These are phyloP conservation scores for Metschnikowia koreensis DNA, from an alignment of 805 yeast genomes.

Conservation along the genomic window DNA sequence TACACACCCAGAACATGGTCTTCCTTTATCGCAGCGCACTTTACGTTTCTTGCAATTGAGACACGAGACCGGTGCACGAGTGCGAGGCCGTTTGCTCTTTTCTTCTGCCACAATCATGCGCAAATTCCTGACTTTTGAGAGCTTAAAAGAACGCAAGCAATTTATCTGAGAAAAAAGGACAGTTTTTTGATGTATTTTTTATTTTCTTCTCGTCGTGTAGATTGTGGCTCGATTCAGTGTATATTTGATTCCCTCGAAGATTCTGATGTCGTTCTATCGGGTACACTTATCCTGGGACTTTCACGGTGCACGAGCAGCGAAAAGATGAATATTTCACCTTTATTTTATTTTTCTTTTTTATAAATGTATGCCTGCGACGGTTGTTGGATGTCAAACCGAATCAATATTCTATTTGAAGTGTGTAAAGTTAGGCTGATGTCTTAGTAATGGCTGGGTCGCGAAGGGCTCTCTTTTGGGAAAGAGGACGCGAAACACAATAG, in stretches of 20 bases:
- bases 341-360: too few relatives aligned
- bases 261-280: too few relatives aligned
- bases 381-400: background rate
- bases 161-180: background rate
- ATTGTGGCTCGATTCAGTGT: too few relatives aligned
- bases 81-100: constrained; percentile 20
- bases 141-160: too few relatives aligned
- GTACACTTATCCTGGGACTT: too few relatives aligned
- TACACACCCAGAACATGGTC: constrained; percentile 44
- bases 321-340: too few relatives aligned
- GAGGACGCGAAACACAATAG: background rate
- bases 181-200: too few relatives aligned
- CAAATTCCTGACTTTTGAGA: too few relatives aligned
- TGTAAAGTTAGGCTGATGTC: background rate
- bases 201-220: too few relatives aligned
- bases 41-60: constrained; percentile 40
- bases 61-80: constrained; percentile 41
- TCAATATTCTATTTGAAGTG: background rate
- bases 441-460: background rate
- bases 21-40: constrained; percentile 43
- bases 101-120: constrained; percentile 2
- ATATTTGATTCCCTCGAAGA: too few relatives aligned
- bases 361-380: background rate
- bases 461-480: background rate
- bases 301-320: too few relatives aligned